Conservation (phyloP, 768 basidiomycete species). For the Pleurotus salmoneostramineus region DNA sequence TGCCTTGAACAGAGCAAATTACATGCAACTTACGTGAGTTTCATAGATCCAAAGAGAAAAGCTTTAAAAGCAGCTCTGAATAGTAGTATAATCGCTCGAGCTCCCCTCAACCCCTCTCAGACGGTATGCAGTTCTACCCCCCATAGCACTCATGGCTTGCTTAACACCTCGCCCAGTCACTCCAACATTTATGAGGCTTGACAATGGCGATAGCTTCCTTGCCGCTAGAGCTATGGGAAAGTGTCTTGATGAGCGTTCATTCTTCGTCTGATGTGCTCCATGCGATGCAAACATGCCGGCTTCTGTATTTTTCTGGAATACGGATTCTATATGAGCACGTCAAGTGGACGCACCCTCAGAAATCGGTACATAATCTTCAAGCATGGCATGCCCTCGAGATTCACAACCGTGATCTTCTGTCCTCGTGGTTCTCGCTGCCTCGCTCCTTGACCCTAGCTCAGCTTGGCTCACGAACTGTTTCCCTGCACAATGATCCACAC, state of each 20-base stretch:
- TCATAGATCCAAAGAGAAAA: not conserved
- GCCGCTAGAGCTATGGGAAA: slow-evolving; percentile 1
- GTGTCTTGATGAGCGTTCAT: not conserved
- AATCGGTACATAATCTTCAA: not conserved
- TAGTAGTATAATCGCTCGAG: not conserved
- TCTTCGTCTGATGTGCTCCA: not conserved
- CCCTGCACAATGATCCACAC: not conserved
- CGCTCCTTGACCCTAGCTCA: slow-evolving; percentile 2
- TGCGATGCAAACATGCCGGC: slow-evolving; percentile 1
- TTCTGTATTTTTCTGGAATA: slow-evolving; percentile 3
- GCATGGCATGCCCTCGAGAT: not conserved
- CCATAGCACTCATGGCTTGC: too few relatives aligned
- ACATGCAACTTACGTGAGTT: not conserved
- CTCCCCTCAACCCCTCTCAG: too few relatives aligned
- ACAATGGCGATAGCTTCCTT: too few relatives aligned
- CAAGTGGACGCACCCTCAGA: slow-evolving; percentile 1
- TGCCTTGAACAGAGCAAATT: too few relatives aligned
- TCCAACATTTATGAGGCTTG: too few relatives aligned
- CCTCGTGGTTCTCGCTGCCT: not conserved
- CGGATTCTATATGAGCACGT: slow-evolving; percentile 2
- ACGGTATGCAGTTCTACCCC: too few relatives aligned
- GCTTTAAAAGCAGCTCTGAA: not conserved
- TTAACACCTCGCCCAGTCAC: too few relatives aligned
- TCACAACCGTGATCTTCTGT: not conserved
- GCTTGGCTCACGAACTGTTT: not conserved